Evolutionary conservation across 2,329 filamentous ascomycete genomes (phyloP).

Genomic region (Colletotrichum musae): DNA sequence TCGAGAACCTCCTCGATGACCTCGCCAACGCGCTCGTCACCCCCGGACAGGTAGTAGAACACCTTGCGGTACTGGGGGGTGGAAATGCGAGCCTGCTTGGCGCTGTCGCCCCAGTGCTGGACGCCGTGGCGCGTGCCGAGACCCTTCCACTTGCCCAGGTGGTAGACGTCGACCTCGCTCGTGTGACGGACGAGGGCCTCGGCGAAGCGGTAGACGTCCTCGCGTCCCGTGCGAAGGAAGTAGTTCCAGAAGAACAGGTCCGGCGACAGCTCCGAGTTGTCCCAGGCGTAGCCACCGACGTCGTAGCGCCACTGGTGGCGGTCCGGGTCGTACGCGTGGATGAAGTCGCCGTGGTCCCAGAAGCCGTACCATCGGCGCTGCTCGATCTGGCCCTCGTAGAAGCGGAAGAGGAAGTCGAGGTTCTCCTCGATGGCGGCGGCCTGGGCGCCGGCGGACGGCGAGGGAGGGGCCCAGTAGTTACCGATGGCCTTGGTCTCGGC

Average conservation of each 20-base stretch:
- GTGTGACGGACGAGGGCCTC: constrained; percentile 72
- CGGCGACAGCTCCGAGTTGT: constrained; percentile 74
- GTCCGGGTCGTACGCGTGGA: constrained; percentile 73
- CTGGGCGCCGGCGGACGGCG: constrained; percentile 42
- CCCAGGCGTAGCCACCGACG: constrained; percentile 75
- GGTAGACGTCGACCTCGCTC: constrained; percentile 74
- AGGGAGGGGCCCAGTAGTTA: constrained; percentile 65
- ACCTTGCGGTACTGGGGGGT: constrained; percentile 68
- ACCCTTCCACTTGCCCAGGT: constrained; percentile 70
- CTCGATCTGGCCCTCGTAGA: constrained; percentile 69
- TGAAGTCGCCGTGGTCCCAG: constrained; percentile 73
- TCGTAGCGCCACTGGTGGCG: constrained; percentile 75
- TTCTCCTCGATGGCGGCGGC: constrained; percentile 63
- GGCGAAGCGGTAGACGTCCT: constrained; percentile 71
- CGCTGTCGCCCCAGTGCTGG: constrained; percentile 73
- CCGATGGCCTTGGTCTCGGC: constrained; percentile 67
- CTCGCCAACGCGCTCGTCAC: constrained; percentile 71
- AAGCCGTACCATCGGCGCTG: constrained; percentile 75
- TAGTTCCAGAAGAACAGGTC: constrained; percentile 75
- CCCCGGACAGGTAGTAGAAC: constrained; percentile 70
- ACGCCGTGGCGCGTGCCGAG: constrained; percentile 75
- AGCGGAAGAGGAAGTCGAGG: constrained; percentile 69
- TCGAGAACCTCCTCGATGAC: constrained; percentile 66
- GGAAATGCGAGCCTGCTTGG: constrained; percentile 74
- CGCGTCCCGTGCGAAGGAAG: constrained; percentile 71